These are phyloP conservation scores for Phaeosphaeriaceae sp. DNA, from an alignment of 2,329 filamentous ascomycete species.

Conservation along the genomic window DNA sequence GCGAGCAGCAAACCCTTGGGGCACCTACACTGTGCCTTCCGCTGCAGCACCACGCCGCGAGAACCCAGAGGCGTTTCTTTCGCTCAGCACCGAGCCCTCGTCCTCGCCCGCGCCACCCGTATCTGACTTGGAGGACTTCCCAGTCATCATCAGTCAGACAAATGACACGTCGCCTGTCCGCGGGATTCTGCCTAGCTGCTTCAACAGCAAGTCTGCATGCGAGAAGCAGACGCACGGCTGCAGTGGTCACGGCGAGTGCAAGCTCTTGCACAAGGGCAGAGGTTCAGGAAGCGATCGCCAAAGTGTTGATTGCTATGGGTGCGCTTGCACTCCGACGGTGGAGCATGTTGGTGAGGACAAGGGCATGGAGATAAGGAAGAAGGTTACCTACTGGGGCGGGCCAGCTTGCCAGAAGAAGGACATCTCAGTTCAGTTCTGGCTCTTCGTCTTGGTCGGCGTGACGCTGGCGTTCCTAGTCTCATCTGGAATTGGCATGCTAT, in stretches of 20 bases:
- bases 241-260: conserved; percentile 81
- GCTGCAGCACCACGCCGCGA: conserved; percentile 34
- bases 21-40: conserved; percentile 40
- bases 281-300: conserved; percentile 48
- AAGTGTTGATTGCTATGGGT: conserved; percentile 73
- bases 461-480: conserved; percentile 71
- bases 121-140: conserved; percentile 38
- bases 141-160: conserved; percentile 29
- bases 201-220: conserved; percentile 73
- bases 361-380: conserved; percentile 55
- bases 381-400: conserved; percentile 81
- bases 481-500: conserved; percentile 79
- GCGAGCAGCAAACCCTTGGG: conserved; percentile 43
- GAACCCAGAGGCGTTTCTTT: conserved; percentile 41
- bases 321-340: conserved; percentile 72
- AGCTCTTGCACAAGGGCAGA: conserved; percentile 64
- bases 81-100: conserved; percentile 30
- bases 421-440: conserved; percentile 85
- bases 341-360: conserved; percentile 57
- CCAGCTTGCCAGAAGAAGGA: conserved; percentile 90
- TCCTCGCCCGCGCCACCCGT: conserved; percentile 29
- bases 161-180: conserved; percentile 46
- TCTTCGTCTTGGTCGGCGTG: conserved; percentile 79
- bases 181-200: conserved; percentile 74
- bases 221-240: conserved; percentile 75